A percentile compares a stretch with the other conserved stretches of the same genome.
Evolutionary conservation across 169 alveolate genomes (phyloP).

Genomic region (Prorocentrum cordatum): DNA sequence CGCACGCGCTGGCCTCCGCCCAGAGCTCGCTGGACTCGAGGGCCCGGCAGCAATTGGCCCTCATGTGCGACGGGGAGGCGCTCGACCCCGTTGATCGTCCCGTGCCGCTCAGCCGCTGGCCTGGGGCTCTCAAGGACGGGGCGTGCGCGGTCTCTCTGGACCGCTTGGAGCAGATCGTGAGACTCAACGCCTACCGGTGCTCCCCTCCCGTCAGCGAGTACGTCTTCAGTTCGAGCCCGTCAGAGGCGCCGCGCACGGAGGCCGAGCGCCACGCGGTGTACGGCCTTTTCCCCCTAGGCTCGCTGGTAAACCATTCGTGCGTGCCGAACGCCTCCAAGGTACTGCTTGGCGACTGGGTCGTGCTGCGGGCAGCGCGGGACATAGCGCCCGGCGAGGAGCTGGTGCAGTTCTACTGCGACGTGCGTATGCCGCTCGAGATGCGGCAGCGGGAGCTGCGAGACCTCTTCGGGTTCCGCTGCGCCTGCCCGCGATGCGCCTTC

Average conservation of each 20-base stretch:
- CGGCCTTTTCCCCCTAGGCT: slow-evolving; percentile 31
- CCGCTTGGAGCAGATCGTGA: slow-evolving; percentile 1
- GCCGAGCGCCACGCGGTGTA: slow-evolving; percentile 1
- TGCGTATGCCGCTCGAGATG: slow-evolving; percentile 49
- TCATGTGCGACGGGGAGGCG: slow-evolving; percentile 8
- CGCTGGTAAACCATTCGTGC: slow-evolving; percentile 22
- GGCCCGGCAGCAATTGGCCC: slow-evolving; percentile 6
- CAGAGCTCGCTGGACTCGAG: neutral
- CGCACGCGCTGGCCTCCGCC: neutral
- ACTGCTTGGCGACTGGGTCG: slow-evolving; percentile 24
- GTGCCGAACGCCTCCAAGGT: slow-evolving; percentile 48
- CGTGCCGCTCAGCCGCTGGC: slow-evolving; percentile 10
- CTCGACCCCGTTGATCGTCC: neutral
- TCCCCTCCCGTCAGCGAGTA: slow-evolving; percentile 33
- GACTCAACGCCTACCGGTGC: slow-evolving; percentile 25
- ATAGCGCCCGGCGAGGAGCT: slow-evolving; percentile 12
- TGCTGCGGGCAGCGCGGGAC: slow-evolving; percentile 25
- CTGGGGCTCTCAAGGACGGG: neutral
- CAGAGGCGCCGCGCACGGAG: neutral
- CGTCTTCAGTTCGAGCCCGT: neutral
- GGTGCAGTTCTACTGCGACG: slow-evolving; percentile 33
- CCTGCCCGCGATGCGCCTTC: neutral
- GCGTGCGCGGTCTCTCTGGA: neutral
- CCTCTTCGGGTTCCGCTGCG: neutral
- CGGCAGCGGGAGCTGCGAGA: slow-evolving; percentile 23